Percentiles rank a stretch among this genome's conserved stretches.
These are phyloP conservation scores for Pyrenochaeta sp. DNA, from an alignment of 2,329 filamentous ascomycete species.

Conservation along the genomic window DNA sequence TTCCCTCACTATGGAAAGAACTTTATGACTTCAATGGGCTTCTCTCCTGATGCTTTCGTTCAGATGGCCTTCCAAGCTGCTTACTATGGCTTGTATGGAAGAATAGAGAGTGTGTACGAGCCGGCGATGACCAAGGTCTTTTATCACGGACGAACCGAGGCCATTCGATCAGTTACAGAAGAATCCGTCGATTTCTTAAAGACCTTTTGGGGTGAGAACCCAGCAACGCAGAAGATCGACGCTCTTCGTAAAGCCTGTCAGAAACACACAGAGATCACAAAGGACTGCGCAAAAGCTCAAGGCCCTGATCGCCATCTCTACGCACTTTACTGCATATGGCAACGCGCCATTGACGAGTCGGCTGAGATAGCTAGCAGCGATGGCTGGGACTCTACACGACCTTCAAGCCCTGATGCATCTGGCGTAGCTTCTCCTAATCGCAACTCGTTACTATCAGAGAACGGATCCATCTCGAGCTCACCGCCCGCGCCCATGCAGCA, in stretches of 20 bases:
- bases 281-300: conserved; percentile 85
- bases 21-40: conserved; percentile 96
- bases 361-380: conserved; percentile 64
- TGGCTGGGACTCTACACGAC: conserved; percentile 56
- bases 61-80: conserved; percentile 99
- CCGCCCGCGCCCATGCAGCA: conserved; percentile 59
- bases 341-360: conserved; percentile 82
- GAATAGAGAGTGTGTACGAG: conserved; percentile 94
- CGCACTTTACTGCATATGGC: conserved; percentile 93
- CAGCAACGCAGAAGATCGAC: conserved; percentile 82
- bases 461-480: conserved; percentile 58
- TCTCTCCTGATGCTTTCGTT: conserved; percentile 96
- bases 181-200: conserved; percentile 89
- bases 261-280: conserved; percentile 81
- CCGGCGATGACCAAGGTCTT: conserved; percentile 98
- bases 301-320: conserved; percentile 95
- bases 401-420: conserved; percentile 63
- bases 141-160: conserved; percentile 93
- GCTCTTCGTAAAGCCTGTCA: conserved; percentile 83
- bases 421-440: conserved; percentile 63
- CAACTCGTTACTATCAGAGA: conserved; percentile 60
- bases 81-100: conserved; percentile 95
- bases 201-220: conserved; percentile 93
- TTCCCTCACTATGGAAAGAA: conserved; percentile 93
- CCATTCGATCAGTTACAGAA: conserved; percentile 83